A percentile compares a stretch with the other conserved stretches of the same genome.
These are phyloP conservation scores for Soucietia sequanensis DNA, from an alignment of 805 yeast genomes.

Conservation along the genomic window DNA sequence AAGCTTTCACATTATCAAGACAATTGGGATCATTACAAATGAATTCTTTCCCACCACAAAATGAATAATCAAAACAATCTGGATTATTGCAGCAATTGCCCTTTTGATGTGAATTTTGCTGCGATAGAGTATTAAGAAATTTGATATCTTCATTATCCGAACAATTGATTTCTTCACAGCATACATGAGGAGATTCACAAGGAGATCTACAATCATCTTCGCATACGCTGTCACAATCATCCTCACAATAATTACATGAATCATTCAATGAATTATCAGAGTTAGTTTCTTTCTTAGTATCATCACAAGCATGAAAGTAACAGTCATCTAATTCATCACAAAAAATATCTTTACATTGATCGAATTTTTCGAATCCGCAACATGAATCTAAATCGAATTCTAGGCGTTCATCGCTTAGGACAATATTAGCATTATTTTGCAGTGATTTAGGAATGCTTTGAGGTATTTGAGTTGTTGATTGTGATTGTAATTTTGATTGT, in stretches of 20 bases:
- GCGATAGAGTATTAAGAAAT: slow-evolving; percentile 3
- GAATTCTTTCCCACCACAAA: too few species aligned
- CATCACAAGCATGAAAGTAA: slow-evolving; percentile 36
- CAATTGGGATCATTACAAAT: slow-evolving; percentile 4
- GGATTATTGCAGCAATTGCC: too few species aligned
- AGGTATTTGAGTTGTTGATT: not conserved
- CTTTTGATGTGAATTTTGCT: slow-evolving; percentile 3
- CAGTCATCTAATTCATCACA: slow-evolving; percentile 47
- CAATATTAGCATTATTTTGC: too few species aligned
- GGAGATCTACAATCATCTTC: slow-evolving; percentile 6
- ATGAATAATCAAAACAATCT: slow-evolving; percentile 6
- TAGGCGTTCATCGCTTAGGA: too few species aligned
- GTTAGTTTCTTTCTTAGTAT: slow-evolving; percentile 8
- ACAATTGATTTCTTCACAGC: slow-evolving; percentile 4
- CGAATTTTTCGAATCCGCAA: slow-evolving; percentile 29
- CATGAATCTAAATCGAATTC: slow-evolving; percentile 15
- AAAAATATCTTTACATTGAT: slow-evolving; percentile 37
- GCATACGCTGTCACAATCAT: not conserved
- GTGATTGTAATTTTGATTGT: not conserved
- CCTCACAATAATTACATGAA: slow-evolving; percentile 1
- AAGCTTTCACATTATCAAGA: slow-evolving; percentile 1
- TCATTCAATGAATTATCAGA: not conserved
- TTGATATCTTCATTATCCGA: too few species aligned
- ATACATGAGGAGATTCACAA: too few species aligned
- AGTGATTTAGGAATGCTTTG: too few species aligned